phyloP scores from a whole-genome alignment of 345 rosid genomes.

The Limnanthes douglasii region DNA sequence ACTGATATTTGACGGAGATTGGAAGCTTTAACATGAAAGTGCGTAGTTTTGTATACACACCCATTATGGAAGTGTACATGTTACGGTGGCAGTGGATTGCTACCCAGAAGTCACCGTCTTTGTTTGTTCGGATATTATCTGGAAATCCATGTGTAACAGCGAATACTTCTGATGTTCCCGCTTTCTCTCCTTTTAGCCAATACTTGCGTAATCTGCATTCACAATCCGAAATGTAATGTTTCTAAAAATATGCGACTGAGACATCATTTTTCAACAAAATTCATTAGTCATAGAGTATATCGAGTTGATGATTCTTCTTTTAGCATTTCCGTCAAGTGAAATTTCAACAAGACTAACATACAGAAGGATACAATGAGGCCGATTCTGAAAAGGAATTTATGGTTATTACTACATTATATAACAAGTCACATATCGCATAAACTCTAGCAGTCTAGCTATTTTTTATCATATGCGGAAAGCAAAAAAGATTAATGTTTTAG shows the following conservation, averaged over 20 bases:
- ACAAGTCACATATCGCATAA: too few relatives aligned
- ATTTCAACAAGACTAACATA: too few relatives aligned
- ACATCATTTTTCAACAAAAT: too few relatives aligned
- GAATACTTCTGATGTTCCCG: constrained; percentile 57
- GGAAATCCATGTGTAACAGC: constrained; percentile 72
- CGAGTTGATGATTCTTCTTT: too few relatives aligned
- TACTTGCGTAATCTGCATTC: constrained; percentile 49
- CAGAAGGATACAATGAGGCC: too few relatives aligned
- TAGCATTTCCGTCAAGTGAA: too few relatives aligned
- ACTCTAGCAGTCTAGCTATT: too few relatives aligned
- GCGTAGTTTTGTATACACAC: constrained; percentile 34
- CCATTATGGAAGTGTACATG: constrained; percentile 20
- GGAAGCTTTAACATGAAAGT: constrained; percentile 54
- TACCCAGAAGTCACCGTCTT: constrained; percentile 86
- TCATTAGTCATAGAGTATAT: not conserved
- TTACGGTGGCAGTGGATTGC: constrained; percentile 51
- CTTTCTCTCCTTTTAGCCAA: constrained; percentile 87
- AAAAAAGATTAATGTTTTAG: too few relatives aligned
- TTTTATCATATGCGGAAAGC: too few relatives aligned
- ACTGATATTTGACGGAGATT: constrained; percentile 37
- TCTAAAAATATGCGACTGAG: not conserved
- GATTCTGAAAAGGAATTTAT: too few relatives aligned
- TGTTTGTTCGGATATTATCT: constrained; percentile 62
- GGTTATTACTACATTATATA: too few relatives aligned
- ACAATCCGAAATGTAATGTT: constrained; percentile 1